phyloP scores from a whole-genome alignment of 2,329 filamentous ascomycete genomes.

The Hymenoscyphus scutula region DNA sequence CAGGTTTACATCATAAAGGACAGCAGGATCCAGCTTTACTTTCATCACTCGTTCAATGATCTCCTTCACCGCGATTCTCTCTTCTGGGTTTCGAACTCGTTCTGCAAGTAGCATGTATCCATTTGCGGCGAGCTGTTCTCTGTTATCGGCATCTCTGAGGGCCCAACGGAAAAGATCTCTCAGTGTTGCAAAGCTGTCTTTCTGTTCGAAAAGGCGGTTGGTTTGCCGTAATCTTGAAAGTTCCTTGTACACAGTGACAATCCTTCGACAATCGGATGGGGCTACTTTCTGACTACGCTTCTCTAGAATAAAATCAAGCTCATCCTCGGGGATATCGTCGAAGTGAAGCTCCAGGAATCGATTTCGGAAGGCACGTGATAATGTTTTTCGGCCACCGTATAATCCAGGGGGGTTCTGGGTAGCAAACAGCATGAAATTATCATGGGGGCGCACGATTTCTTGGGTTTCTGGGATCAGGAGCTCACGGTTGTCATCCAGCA shows the following conservation, averaged over 20 bases:
- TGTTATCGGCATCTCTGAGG: slow-evolving; percentile 75
- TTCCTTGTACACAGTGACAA: slow-evolving; percentile 92
- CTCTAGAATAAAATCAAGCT: slow-evolving; percentile 87
- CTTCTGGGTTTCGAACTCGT: slow-evolving; percentile 86
- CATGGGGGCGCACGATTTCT: slow-evolving; percentile 85
- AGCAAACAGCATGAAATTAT: slow-evolving; percentile 96
- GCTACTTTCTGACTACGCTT: slow-evolving; percentile 82
- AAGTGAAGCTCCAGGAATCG: slow-evolving; percentile 96
- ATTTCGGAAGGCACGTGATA: slow-evolving; percentile 94
- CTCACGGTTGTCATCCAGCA: slow-evolving; percentile 95
- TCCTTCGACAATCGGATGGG: slow-evolving; percentile 84
- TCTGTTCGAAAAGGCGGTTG: slow-evolving; percentile 90
- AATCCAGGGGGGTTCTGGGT: slow-evolving; percentile 95
- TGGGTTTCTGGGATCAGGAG: slow-evolving; percentile 95
- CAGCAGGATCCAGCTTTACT: slow-evolving; percentile 71
- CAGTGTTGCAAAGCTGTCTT: slow-evolving; percentile 94
- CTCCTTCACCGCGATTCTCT: slow-evolving; percentile 77
- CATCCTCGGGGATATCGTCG: slow-evolving; percentile 94
- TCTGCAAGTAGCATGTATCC: slow-evolving; percentile 97
- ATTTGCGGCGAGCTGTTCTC: slow-evolving; percentile 85
- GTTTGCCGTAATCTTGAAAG: slow-evolving; percentile 87
- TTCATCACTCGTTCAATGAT: slow-evolving; percentile 91
- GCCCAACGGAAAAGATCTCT: slow-evolving; percentile 97
- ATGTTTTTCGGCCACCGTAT: slow-evolving; percentile 89
- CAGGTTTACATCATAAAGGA: slow-evolving; percentile 65